Conservation (phyloP, 257 asterid species). For the Salvia hispanica region DNA sequence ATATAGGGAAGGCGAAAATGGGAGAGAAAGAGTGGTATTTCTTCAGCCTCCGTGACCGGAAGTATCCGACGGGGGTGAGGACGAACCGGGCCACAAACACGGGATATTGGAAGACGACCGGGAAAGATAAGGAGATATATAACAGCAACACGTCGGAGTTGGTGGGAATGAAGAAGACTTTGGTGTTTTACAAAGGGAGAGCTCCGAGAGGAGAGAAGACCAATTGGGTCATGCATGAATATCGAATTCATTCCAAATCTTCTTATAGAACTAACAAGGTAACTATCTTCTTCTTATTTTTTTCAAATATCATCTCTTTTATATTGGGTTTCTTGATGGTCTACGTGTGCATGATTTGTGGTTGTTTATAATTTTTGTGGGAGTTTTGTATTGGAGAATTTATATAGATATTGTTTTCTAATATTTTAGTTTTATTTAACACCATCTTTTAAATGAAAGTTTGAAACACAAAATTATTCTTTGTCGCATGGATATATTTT, state of each 20-base stretch:
- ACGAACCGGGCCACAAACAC: conserved; percentile 90
- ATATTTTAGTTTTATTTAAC: too few species aligned
- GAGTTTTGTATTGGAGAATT: too few species aligned
- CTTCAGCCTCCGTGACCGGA: conserved; percentile 86
- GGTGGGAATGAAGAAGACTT: conserved; percentile 91
- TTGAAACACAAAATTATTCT: background rate
- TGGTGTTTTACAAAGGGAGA: conserved; percentile 88
- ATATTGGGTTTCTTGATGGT: too few species aligned
- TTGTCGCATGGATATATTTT: background rate
- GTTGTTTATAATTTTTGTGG: background rate
- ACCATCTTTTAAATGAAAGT: too few species aligned
- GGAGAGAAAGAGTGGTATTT: conserved; percentile 96
- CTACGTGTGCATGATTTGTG: too few species aligned
- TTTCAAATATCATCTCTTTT: too few species aligned
- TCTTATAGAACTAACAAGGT: conserved; percentile 75
- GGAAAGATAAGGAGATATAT: conserved; percentile 88
- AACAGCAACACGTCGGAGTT: conserved; percentile 66
- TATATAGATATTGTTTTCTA: too few species aligned
- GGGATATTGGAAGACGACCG: conserved; percentile 93
- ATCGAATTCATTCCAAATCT: conserved; percentile 83
- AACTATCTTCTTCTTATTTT: background rate
- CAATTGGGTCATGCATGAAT: conserved; percentile 99
- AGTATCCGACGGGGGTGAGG: conserved; percentile 88
- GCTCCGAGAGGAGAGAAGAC: conserved; percentile 94
- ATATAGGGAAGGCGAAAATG: conserved; percentile 85